These are phyloP conservation scores for Candida berthetii DNA, from an alignment of 805 yeast genomes.

Conservation along the genomic window DNA sequence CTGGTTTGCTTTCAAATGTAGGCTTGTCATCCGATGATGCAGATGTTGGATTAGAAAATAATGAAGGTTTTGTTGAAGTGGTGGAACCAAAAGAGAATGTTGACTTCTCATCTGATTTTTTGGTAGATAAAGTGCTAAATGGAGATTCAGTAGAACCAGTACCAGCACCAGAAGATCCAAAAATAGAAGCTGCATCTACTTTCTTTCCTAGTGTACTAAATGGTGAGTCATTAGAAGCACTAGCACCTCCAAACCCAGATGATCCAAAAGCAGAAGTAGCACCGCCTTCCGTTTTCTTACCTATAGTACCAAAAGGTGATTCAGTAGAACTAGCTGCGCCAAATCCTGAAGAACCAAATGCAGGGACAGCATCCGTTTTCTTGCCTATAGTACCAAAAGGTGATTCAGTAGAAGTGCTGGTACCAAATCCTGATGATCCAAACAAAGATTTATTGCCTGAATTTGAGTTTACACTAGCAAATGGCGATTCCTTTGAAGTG, in stretches of 20 bases:
- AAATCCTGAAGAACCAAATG: no score
- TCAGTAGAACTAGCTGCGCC: background rate
- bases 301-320: background rate
- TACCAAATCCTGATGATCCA: no score
- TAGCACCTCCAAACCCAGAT: no score
- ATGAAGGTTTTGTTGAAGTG: background rate
- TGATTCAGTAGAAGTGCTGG: background rate
- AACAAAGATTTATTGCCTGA: no score
- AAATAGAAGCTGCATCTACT: constrained; percentile 5
- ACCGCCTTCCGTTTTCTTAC: no score
- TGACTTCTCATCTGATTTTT: no score
- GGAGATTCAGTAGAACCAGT: no score
- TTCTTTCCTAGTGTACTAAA: no score
- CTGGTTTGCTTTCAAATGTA: constrained; percentile 7
- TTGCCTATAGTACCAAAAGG: background rate
- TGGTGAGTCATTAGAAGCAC: no score
- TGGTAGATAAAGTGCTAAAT: no score
- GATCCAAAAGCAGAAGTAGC: no score
- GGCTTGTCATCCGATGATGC: constrained; percentile 20
- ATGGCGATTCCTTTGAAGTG: background rate
- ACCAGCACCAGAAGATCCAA: constrained; percentile 8
- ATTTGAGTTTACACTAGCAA: background rate
- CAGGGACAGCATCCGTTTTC: no score
- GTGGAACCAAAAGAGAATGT: constrained; percentile 8
- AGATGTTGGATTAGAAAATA: constrained; percentile 3